These are phyloP conservation scores for Vicia faba DNA, from an alignment of 306 rosid species.

Conservation along the genomic window DNA sequence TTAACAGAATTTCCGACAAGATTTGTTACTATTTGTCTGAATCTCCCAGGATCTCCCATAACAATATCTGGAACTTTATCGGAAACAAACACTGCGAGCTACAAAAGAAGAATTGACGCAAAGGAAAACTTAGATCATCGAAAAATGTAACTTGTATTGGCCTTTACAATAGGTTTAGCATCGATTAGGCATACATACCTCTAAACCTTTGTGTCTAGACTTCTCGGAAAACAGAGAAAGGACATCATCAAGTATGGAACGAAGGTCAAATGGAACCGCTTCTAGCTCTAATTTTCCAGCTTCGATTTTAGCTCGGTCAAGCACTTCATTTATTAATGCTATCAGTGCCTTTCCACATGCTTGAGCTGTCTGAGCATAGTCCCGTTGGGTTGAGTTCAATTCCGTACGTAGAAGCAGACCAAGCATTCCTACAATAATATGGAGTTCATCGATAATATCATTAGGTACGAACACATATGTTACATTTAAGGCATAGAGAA, in stretches of 20 bases:
- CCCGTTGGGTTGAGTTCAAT: conserved; percentile 89
- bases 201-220: conserved; percentile 87
- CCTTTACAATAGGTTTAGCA: conserved; percentile 13
- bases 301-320: conserved; percentile 96
- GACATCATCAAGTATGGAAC: conserved; percentile 92
- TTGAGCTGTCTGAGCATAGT: conserved; percentile 96
- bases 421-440: conserved; percentile 80
- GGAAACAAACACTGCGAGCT: conserved; percentile 97
- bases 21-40: conserved; percentile 93
- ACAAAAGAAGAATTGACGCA: conserved; percentile 20
- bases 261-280: conserved; percentile 90
- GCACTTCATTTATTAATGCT: conserved; percentile 92
- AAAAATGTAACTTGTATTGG: conserved; percentile 2
- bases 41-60: conserved; percentile 95
- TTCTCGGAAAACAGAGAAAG: conserved; percentile 95
- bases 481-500: conserved; percentile 18
- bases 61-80: conserved; percentile 89
- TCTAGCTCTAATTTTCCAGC: conserved; percentile 96
- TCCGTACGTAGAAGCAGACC: conserved; percentile 88
- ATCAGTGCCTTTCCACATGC: conserved; percentile 95
- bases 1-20: conserved; percentile 98
- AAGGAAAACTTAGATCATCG: conserved; percentile 34
- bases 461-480: not conserved
- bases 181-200: conserved; percentile 58
- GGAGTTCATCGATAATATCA: conserved; percentile 19